Conservation (phyloP, 805 yeast genomes). For the Ogataea saltuana region DNA sequence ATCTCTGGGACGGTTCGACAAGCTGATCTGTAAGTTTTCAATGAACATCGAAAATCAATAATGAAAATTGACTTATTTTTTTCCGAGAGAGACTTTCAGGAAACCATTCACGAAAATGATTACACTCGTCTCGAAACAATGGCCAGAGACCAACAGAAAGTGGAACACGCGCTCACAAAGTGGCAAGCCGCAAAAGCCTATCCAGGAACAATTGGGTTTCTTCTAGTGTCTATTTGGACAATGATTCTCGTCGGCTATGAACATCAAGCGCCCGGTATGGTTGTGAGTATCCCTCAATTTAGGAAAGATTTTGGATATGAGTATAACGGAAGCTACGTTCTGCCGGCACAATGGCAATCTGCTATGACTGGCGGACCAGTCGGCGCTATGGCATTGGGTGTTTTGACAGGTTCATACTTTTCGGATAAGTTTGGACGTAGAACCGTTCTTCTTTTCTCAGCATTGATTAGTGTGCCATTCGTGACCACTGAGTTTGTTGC, state of each 20-base stretch:
- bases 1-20: no score
- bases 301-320: conserved; percentile 39
- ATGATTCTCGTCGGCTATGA: conserved; percentile 45
- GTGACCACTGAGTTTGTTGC: conserved; percentile 45
- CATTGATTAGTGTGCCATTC: conserved; percentile 35
- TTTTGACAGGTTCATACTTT: conserved; percentile 36
- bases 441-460: conserved; percentile 34
- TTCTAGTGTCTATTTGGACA: conserved; percentile 36
- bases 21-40: no score
- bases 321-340: conserved; percentile 32
- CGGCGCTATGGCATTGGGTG: conserved; percentile 39
- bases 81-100: not conserved
- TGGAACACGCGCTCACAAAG: conserved; percentile 15
- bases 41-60: no score
- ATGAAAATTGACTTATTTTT: no score
- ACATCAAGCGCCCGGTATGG: conserved; percentile 41
- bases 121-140: conserved; percentile 4
- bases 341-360: conserved; percentile 46
- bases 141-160: conserved; percentile 10
- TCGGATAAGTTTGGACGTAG: conserved; percentile 42
- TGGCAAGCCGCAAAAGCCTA: conserved; percentile 39
- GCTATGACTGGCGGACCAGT: conserved; percentile 37
- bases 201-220: conserved; percentile 40
- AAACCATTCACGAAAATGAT: conserved; percentile 8
- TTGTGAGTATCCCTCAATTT: conserved; percentile 38